Base-by-base conservation (phyloP, 495 filamentous ascomycete genomes). In the Annulohypoxylon maeteangense region DNA sequence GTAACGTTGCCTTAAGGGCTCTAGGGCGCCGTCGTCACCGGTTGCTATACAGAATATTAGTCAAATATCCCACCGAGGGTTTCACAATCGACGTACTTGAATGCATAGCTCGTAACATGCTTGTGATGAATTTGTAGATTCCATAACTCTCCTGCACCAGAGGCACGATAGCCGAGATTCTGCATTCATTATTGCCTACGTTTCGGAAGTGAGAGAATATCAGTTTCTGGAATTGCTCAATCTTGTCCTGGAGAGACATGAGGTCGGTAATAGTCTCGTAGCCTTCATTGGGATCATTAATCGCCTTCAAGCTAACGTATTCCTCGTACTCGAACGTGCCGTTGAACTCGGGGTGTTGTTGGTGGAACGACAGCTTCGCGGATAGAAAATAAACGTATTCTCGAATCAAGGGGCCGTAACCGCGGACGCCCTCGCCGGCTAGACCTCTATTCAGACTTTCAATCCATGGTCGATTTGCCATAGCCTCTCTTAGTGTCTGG, bases 311-410 rank as follows among this genome's bases (percentile, higher is more conserved):
- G 75, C 93, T 97, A 79, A 98, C 94, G 78, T 99, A 99, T 76
- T 99, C 95, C 84, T 98, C 95, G 71, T 99, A 99, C 76, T 99
- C 95, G 75, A 98, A 98, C 25, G 95, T 90, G 87, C 95, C 95
- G 79, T 98, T 98, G 86, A 99, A 99, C 80, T 97, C 95, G 11
- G 93, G 94, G 80, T 99, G 95, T 68, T 97, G 92, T 67, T 93
- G 89, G 80, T 98, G 96, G 85, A 99, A 99, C 1, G 87, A 85
- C 64, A 99, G 84, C 82, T 99, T 99, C 31, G 95, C 91, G 62
- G 96, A 88, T 23, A 99, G 88, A 82, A 93, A 98, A 78, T 91
- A 92, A 66, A 98, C 93, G 75, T 99, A 99, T 86, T 98, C 95
- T 67, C 90, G 88, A 74, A 99, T 97, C 76, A 99, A 80, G 29